These are phyloP conservation scores for Penstemon davidsonii DNA, from an alignment of 257 asterid genomes.

Conservation along the genomic window DNA sequence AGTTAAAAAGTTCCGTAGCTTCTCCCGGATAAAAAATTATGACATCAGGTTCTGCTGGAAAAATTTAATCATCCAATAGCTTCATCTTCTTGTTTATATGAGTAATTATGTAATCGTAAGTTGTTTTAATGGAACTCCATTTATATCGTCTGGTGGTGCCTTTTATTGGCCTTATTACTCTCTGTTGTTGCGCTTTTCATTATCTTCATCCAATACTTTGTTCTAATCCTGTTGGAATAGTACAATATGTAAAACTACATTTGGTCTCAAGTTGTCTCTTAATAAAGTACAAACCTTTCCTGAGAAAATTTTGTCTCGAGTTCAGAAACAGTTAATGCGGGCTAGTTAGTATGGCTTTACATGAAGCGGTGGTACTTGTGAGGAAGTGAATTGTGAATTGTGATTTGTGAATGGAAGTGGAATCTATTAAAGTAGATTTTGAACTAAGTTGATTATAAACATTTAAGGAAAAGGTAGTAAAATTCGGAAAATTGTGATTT, in stretches of 20 bases:
- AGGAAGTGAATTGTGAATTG: constrained; percentile 15
- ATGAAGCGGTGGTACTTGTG: not conserved
- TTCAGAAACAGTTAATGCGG: constrained; percentile 4
- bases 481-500: not conserved
- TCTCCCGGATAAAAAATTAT: too few species aligned
- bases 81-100: too few species aligned
- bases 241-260: too few species aligned
- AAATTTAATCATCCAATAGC: too few species aligned
- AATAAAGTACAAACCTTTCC: not conserved
- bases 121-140: too few species aligned
- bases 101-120: too few species aligned
- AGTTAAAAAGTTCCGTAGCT: too few species aligned
- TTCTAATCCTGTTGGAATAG: not conserved
- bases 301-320: not conserved
- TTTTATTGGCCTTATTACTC: too few species aligned
- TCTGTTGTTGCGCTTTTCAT: not conserved
- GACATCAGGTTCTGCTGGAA: too few species aligned
- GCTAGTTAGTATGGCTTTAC: not conserved
- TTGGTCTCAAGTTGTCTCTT: too few species aligned
- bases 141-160: too few species aligned
- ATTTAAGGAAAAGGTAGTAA: not conserved
- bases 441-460: not conserved
- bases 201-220: not conserved
- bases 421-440: not conserved
- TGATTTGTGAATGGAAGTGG: constrained; percentile 1